phyloP scores from a whole-genome alignment of 1,284 basidiomycete species.

The Meripilus lineatus region DNA sequence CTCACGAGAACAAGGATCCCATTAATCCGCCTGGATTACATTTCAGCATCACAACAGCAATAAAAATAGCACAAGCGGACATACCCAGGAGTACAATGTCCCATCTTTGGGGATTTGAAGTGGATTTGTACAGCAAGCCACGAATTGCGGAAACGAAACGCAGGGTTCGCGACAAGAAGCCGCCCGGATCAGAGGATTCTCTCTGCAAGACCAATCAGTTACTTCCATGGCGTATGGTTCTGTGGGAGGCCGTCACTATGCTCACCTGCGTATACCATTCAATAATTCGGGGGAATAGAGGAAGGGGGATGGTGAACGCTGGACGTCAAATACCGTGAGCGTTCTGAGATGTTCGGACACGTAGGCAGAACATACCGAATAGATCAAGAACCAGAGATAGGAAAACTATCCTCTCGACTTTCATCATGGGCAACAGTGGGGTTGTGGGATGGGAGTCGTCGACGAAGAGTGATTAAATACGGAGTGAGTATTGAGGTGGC shows the following conservation, averaged over 20 bases:
- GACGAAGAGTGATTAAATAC: neutral
- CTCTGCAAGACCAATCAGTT: slow-evolving; percentile 37
- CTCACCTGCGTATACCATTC: slow-evolving; percentile 83
- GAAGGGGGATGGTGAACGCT: slow-evolving; percentile 94
- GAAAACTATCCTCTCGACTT: slow-evolving; percentile 75
- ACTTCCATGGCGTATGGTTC: slow-evolving; percentile 1
- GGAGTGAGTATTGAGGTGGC: neutral
- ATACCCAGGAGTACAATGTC: slow-evolving; percentile 77
- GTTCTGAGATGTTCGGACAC: neutral
- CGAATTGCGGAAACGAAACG: slow-evolving; percentile 58
- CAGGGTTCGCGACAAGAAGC: slow-evolving; percentile 70
- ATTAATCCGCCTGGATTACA: slow-evolving; percentile 69
- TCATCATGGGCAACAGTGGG: slow-evolving; percentile 43
- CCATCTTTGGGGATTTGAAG: slow-evolving; percentile 66
- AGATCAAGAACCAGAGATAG: slow-evolving; percentile 82
- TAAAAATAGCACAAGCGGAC: slow-evolving; percentile 11
- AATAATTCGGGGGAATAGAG: slow-evolving; percentile 83
- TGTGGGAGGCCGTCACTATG: slow-evolving; percentile 3
- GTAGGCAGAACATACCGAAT: slow-evolving; percentile 46
- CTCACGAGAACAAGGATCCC: slow-evolving; percentile 84
- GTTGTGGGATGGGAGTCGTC: neutral
- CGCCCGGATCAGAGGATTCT: slow-evolving; percentile 61
- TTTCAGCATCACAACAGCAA: slow-evolving; percentile 10
- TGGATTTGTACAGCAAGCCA: slow-evolving; percentile 53
- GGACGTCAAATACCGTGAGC: slow-evolving; percentile 8